phyloP scores from a whole-genome alignment of 345 rosid genomes.

The Citrus australasica region DNA sequence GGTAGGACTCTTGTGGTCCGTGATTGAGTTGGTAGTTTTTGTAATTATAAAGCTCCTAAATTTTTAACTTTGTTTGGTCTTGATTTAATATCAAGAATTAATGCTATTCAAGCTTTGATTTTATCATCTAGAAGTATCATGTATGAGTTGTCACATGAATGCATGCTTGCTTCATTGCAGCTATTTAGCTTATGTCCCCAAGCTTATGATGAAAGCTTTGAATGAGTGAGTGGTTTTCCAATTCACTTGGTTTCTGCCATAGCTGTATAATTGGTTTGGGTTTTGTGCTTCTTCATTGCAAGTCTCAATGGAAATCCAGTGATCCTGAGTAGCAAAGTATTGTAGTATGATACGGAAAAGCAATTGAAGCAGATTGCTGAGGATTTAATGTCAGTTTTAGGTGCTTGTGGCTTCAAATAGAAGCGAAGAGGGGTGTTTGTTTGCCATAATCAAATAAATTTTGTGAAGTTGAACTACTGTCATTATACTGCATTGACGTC shows the following conservation, averaged over 20 bases:
- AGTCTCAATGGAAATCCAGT: not conserved
- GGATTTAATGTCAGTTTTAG: not conserved
- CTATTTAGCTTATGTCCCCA: not conserved
- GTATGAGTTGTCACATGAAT: conserved; percentile 8
- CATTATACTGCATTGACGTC: not conserved
- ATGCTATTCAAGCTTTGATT: conserved; percentile 10
- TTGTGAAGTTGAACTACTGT: not conserved
- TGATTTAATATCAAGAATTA: conserved; percentile 9
- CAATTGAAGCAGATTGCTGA: conserved; percentile 7
- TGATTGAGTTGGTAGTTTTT: conserved; percentile 3
- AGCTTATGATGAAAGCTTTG: not conserved
- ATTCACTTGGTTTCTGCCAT: not conserved
- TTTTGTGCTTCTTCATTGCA: not conserved
- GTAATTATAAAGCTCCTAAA: conserved; percentile 1
- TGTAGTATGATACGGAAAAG: not conserved
- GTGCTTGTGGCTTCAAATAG: not conserved
- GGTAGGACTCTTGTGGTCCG: not conserved
- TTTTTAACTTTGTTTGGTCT: not conserved
- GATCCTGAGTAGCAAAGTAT: not conserved
- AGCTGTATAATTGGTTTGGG: not conserved
- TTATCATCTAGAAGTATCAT: conserved; percentile 8
- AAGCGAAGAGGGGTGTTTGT: not conserved
- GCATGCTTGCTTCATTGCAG: not conserved
- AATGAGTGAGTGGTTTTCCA: not conserved
- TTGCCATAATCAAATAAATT: not conserved